Conservation (phyloP, 352 stramenopile genomes). For the Globisporangium solare region DNA sequence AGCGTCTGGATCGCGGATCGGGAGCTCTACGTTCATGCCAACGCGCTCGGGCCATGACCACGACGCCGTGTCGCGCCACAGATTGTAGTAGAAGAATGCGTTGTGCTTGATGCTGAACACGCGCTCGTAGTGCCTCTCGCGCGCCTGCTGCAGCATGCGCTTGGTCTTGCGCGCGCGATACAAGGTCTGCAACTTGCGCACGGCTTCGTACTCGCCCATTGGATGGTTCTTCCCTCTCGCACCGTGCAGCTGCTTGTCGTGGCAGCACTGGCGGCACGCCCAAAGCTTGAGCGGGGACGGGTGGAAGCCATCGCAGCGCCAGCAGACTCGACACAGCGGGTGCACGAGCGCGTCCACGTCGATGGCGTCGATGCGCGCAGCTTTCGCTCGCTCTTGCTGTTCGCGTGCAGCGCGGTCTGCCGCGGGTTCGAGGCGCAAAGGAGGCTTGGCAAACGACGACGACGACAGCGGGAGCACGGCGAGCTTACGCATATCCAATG, state of each 20-base stretch:
- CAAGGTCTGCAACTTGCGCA: conserved; percentile 71
- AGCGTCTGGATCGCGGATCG: conserved; percentile 68
- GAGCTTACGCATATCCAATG: conserved; percentile 39
- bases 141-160: conserved; percentile 40
- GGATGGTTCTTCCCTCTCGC: conserved; percentile 25
- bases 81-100: conserved; percentile 78
- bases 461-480: conserved; percentile 42
- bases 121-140: conserved; percentile 62
- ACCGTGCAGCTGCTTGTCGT: conserved; percentile 69
- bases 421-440: conserved; percentile 47
- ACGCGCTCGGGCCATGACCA: conserved; percentile 47
- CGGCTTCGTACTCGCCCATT: conserved; percentile 66
- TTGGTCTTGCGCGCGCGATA: conserved; percentile 48
- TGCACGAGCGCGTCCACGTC: conserved; percentile 65
- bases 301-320: conserved; percentile 70
- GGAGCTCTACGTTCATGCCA: conserved; percentile 40
- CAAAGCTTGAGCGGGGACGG: conserved; percentile 59
- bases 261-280: conserved; percentile 65
- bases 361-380: conserved; percentile 50
- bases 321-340: conserved; percentile 70
- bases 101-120: conserved; percentile 75
- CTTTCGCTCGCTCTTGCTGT: conserved; percentile 27
- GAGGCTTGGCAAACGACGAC: conserved; percentile 21
- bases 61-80: conserved; percentile 41
- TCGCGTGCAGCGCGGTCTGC: conserved; percentile 33